phyloP scores from a whole-genome alignment of 2,329 filamentous ascomycete genomes.

The Truncatella angustata region DNA sequence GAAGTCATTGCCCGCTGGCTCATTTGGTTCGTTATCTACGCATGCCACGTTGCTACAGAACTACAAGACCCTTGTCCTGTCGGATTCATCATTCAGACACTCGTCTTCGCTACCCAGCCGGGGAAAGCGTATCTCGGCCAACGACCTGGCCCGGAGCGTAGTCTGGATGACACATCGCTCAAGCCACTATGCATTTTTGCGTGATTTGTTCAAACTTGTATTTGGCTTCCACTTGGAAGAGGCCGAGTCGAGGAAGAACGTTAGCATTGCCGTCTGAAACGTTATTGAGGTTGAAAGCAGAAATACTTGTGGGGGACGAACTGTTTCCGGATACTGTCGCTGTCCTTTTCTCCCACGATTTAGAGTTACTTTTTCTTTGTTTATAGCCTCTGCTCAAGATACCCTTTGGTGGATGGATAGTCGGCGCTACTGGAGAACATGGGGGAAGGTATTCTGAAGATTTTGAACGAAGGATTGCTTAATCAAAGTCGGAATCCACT shows the following conservation, averaged over 20 bases:
- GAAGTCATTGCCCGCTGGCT: slow-evolving; percentile 69
- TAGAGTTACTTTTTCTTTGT: slow-evolving; percentile 12
- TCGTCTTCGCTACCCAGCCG: slow-evolving; percentile 51
- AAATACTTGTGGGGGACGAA: too few relatives aligned
- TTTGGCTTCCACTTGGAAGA: slow-evolving; percentile 85
- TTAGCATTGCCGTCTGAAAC: slow-evolving; percentile 55
- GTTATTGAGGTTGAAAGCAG: too few relatives aligned
- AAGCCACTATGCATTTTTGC: slow-evolving; percentile 74
- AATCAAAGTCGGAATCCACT: too few relatives aligned
- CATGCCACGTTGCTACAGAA: slow-evolving; percentile 71
- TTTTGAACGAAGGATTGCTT: too few relatives aligned
- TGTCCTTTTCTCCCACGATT: background rate
- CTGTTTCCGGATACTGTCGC: too few relatives aligned
- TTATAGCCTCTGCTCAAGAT: slow-evolving; percentile 16
- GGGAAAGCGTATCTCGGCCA: slow-evolving; percentile 61
- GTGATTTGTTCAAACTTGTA: slow-evolving; percentile 79
- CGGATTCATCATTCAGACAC: slow-evolving; percentile 65
- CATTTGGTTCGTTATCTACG: slow-evolving; percentile 72
- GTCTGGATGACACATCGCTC: slow-evolving; percentile 69
- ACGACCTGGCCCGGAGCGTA: slow-evolving; percentile 80
- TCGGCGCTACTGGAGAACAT: background rate
- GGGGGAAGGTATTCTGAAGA: background rate
- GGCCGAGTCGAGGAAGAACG: slow-evolving; percentile 63
- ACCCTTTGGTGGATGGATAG: slow-evolving; percentile 17
- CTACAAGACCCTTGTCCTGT: slow-evolving; percentile 77